Percentiles rank a stretch among this genome's conserved stretches.
These are phyloP conservation scores for Fonsecaea monophora DNA, from an alignment of 2,329 filamentous ascomycete species.

Conservation along the genomic window DNA sequence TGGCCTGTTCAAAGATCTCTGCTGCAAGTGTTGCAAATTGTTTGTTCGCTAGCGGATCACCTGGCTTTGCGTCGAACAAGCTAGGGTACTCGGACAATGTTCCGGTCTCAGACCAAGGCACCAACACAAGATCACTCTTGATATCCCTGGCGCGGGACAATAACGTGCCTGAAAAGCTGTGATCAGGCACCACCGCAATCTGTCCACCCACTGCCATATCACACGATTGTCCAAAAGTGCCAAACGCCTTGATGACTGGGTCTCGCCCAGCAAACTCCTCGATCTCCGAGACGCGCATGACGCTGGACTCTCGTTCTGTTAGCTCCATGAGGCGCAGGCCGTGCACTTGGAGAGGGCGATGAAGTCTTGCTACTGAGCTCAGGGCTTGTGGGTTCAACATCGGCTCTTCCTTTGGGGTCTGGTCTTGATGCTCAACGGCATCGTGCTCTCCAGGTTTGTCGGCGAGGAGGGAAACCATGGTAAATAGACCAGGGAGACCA, in stretches of 20 bases:
- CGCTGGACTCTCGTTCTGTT: constrained; percentile 89
- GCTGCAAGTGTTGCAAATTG: constrained; percentile 58
- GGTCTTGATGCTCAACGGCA: not conserved
- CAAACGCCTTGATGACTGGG: constrained; percentile 89
- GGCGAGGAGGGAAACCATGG: constrained; percentile 75
- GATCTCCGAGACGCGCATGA: constrained; percentile 89
- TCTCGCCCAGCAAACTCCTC: constrained; percentile 76
- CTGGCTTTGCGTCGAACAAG: constrained; percentile 40
- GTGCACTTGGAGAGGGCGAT: constrained; percentile 72
- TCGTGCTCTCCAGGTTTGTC: constrained; percentile 27
- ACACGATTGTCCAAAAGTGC: constrained; percentile 83
- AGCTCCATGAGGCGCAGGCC: constrained; percentile 86
- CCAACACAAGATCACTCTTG: constrained; percentile 74
- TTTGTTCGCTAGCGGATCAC: constrained; percentile 56
- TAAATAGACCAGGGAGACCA: constrained; percentile 80
- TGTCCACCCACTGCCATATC: constrained; percentile 82
- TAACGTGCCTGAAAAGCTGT: constrained; percentile 79
- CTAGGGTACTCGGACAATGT: constrained; percentile 71
- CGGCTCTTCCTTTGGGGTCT: constrained; percentile 25
- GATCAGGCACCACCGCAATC: constrained; percentile 78
- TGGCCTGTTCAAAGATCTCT: constrained; percentile 66
- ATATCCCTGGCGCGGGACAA: constrained; percentile 73
- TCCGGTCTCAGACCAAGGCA: constrained; percentile 90
- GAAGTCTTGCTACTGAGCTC: constrained; percentile 36
- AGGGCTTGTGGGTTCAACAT: constrained; percentile 28